These are phyloP conservation scores for Mycotypha africana DNA, from an alignment of 371 early-diverging fungal species.

Conservation along the genomic window DNA sequence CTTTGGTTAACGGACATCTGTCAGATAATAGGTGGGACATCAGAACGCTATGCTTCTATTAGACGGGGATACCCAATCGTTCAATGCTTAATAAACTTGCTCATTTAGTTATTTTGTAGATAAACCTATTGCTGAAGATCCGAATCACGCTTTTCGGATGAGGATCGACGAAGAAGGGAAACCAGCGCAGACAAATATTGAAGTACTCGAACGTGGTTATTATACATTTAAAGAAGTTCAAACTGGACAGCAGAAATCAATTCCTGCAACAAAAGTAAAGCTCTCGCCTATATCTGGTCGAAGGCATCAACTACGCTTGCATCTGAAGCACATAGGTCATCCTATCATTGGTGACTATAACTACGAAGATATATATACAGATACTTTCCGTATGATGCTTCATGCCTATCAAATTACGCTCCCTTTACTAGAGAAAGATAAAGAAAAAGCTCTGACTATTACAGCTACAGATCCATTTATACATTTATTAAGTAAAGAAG, in stretches of 20 bases:
- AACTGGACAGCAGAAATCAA: conserved; percentile 7
- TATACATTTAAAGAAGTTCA: conserved; percentile 19
- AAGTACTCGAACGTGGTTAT: conserved; percentile 22
- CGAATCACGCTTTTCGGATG: conserved; percentile 32
- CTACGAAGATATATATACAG: conserved; percentile 37
- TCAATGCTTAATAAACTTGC: background rate
- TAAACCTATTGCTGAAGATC: conserved; percentile 36
- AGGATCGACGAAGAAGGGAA: conserved; percentile 20
- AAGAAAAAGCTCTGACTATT: conserved; percentile 1
- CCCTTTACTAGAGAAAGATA: conserved; percentile 12
- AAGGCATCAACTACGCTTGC: conserved; percentile 68
- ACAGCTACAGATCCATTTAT: conserved; percentile 22
- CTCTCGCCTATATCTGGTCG: conserved; percentile 60
- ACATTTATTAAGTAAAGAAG: background rate
- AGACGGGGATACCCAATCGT: too few species aligned
- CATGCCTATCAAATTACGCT: conserved; percentile 29
- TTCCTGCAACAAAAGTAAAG: conserved; percentile 27
- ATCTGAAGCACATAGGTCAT: conserved; percentile 53
- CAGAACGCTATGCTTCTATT: too few species aligned
- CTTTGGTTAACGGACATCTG: conserved; percentile 37
- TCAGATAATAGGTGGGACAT: conserved; percentile 27
- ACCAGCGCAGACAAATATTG: conserved; percentile 26
- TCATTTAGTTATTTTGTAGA: conserved; percentile 9
- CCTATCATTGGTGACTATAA: conserved; percentile 60
- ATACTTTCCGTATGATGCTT: conserved; percentile 43